Evolutionary conservation across 2,329 filamentous ascomycete species (phyloP).

Genomic region (Neocucurbitaria cava): DNA sequence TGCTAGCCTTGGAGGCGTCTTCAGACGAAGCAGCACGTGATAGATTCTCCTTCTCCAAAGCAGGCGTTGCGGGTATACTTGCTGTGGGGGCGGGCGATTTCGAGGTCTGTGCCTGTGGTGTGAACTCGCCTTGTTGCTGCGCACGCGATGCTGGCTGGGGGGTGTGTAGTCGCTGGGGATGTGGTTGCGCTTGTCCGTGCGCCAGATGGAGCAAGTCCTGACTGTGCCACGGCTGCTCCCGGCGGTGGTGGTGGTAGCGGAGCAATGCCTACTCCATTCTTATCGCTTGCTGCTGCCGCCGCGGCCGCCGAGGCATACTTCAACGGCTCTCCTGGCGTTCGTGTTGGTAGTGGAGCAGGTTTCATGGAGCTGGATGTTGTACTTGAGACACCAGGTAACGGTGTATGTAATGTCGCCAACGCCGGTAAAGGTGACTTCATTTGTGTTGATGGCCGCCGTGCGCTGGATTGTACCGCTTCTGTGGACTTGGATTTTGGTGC

Average conservation of each 20-base stretch:
- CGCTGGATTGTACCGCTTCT: constrained; percentile 64
- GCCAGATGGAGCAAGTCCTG: constrained; percentile 57
- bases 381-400: constrained; percentile 67
- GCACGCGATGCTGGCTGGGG: constrained; percentile 50
- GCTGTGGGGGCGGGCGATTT: constrained; percentile 60
- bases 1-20: constrained; percentile 33
- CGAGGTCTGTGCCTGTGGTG: constrained; percentile 48
- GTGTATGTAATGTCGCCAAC: constrained; percentile 85
- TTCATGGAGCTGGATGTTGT: constrained; percentile 77
- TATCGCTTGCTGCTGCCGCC: constrained; percentile 88
- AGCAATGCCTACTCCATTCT: constrained; percentile 86
- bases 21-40: constrained; percentile 41
- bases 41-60: constrained; percentile 52
- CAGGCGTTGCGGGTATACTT: constrained; percentile 55
- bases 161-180: constrained; percentile 56
- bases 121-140: constrained; percentile 47
- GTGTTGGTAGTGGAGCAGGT: constrained; percentile 83
- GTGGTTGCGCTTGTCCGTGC: constrained; percentile 63
- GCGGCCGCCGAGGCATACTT: constrained; percentile 98
- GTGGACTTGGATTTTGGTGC: constrained; percentile 63
- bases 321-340: constrained; percentile 85
- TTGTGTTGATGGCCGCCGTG: constrained; percentile 82
- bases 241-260: constrained; percentile 92
- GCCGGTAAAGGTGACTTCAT: constrained; percentile 94
- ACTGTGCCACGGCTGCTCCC: constrained; percentile 57